Evolutionary conservation across 441 rosid genomes (phyloP).

Genomic region (Aquilaria agallochum): DNA sequence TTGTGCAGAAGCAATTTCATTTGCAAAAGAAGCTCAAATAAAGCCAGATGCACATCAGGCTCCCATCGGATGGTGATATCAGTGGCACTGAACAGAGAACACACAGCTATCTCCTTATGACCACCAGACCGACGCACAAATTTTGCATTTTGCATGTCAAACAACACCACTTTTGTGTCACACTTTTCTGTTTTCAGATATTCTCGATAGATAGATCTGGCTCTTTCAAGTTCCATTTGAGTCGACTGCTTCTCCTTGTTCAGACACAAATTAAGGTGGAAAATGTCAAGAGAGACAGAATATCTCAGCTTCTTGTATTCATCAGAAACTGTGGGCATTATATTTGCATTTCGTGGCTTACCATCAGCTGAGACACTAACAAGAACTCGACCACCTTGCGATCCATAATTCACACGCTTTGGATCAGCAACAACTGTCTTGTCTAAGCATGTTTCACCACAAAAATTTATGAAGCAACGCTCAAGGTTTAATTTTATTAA

Average conservation of each 20-base stretch:
- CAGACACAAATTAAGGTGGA: conserved; percentile 62
- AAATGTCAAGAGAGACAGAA: conserved; percentile 73
- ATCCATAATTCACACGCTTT: conserved; percentile 97
- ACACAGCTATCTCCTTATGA: conserved; percentile 79
- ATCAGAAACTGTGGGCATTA: conserved; percentile 56
- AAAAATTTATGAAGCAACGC: conserved; percentile 70
- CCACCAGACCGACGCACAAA: conserved; percentile 91
- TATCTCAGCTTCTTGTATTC: conserved; percentile 67
- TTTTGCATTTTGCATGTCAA: conserved; percentile 92
- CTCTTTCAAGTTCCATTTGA: conserved; percentile 93
- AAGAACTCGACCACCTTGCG: conserved; percentile 90
- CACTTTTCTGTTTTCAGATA: conserved; percentile 53
- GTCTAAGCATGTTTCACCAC: conserved; percentile 73
- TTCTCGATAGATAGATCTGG: conserved; percentile 85
- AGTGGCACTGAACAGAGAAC: conserved; percentile 98
- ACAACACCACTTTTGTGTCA: conserved; percentile 57
- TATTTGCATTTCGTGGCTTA: conserved; percentile 68
- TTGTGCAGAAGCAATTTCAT: conserved; percentile 58
- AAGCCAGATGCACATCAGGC: conserved; percentile 88
- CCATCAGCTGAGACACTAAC: conserved; percentile 78
- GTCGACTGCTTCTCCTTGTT: conserved; percentile 94
- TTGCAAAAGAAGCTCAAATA: conserved; percentile 73
- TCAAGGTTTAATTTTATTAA: conserved; percentile 80
- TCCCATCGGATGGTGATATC: conserved; percentile 88
- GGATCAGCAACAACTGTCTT: conserved; percentile 76